Evolutionary conservation across 192 early-diverging fungal species (phyloP), one percentile per base, ranked within the genome.

Genomic region (Coemansia brasiliensis): DNA sequence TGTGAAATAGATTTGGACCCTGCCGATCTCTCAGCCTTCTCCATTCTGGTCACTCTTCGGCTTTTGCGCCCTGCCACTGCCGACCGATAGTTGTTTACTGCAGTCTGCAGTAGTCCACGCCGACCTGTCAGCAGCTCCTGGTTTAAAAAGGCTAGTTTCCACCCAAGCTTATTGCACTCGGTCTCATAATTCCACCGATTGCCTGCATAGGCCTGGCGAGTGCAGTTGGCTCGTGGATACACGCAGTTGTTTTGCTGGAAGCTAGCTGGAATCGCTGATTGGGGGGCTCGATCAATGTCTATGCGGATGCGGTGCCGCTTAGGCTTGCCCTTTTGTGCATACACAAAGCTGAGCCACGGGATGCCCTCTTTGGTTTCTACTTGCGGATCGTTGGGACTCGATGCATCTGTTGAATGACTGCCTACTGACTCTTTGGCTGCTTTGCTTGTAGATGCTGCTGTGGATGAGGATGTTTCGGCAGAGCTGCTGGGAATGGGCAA

Each of bases 151-250:
- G 87, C 86, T 49, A 95, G 80, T 51, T 86, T 85, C 94, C 94
- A 94, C 3, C 91, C 92, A 12, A 93, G 75, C n/a, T 57, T 64
- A 44, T 95, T 95, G 61, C 92, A 93, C 44, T 88, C 86, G 2
- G 83, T 90, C 64, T 95, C 94, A 65, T 93, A 95, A 10, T 69
- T 68, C 83, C 90, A 92, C 15, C 94, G 84, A 61, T 91, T 88
- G 13, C 94, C 94, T n/a, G 83, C 74, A 61, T 95, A 92, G 9
- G 71, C 46, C 1, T 79, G 49, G 15, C 81, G 60, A 3, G 76
- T 55, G 40, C 87, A 83, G 68, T 88, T 83, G 5, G 94, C 94
- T 13, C 87, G 81, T 12, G 90, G 90, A 60, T 95, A 95, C 29
- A 95, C 83, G 61, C 90, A 94, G 63, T 94, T 95, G 26, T 75